Evolutionary conservation across 2,329 filamentous ascomycete genomes (phyloP).

Genomic region (Fonsecaea multimorphosa): DNA sequence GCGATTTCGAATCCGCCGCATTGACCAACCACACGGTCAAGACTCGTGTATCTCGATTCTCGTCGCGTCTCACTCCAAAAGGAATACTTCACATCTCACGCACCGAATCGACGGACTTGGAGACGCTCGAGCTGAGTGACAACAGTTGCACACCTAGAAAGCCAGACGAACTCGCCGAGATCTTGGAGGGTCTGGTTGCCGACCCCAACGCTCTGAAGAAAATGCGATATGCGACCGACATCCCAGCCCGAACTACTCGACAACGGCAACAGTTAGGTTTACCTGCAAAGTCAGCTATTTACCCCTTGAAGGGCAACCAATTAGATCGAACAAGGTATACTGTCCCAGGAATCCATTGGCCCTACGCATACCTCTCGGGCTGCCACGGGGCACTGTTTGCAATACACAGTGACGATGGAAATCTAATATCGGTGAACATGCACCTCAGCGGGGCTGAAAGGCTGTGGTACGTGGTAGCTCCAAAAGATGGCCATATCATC

Average conservation of each 20-base stretch:
- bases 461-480: constrained; percentile 6
- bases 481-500: constrained; percentile 3
- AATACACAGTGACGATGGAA: background rate
- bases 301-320: background rate
- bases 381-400: background rate
- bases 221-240: background rate
- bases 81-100: background rate
- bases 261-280: background rate
- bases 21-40: background rate
- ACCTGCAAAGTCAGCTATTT: background rate
- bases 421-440: background rate
- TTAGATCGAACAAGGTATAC: background rate
- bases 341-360: background rate
- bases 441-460: background rate
- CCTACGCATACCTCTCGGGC: background rate
- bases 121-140: background rate
- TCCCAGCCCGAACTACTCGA: background rate
- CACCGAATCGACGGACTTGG: background rate
- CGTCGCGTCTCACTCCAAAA: background rate
- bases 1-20: background rate
- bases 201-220: background rate
- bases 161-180: background rate
- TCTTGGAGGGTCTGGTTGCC: background rate
- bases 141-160: background rate
- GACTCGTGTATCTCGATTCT: background rate